Evolutionary conservation across 768 basidiomycete species (phyloP).

Genomic region (Hericium coralloides): DNA sequence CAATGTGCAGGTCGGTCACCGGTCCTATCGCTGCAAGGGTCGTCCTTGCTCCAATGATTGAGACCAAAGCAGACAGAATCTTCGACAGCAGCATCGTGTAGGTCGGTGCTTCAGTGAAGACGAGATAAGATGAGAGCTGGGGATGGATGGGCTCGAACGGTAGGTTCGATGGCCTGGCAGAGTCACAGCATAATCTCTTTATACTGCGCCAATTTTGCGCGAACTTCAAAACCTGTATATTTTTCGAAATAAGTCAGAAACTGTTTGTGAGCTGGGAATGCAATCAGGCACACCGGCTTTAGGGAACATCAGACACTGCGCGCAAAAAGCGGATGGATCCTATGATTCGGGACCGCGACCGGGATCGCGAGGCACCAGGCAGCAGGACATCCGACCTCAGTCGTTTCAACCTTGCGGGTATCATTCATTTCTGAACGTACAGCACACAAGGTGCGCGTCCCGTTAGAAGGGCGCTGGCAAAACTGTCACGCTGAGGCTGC

Average conservation of each 20-base stretch:
- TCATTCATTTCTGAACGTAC: too few species aligned
- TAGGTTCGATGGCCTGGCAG: neutral
- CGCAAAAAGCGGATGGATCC: too few species aligned
- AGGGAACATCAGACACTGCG: too few species aligned
- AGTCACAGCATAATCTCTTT: neutral
- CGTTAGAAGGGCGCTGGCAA: too few species aligned
- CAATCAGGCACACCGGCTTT: neutral
- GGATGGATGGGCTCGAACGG: constrained; percentile 7
- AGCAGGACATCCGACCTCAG: too few species aligned
- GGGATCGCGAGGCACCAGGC: too few species aligned
- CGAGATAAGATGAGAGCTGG: constrained; percentile 3
- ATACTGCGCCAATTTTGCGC: neutral
- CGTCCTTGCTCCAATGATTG: neutral
- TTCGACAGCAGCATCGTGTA: neutral
- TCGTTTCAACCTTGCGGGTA: too few species aligned
- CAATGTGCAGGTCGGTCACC: neutral
- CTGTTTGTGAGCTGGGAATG: neutral
- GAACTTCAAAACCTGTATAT: neutral
- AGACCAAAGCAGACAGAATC: neutral
- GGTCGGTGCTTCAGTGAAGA: too few species aligned
- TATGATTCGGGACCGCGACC: too few species aligned
- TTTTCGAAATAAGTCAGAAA: neutral
- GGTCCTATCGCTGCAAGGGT: constrained; percentile 4
- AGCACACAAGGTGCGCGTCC: too few species aligned
- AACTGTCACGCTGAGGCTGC: too few species aligned